Evolutionary conservation across 495 filamentous ascomycete species (phyloP).

Genomic region (Aspergillus nanangensis): DNA sequence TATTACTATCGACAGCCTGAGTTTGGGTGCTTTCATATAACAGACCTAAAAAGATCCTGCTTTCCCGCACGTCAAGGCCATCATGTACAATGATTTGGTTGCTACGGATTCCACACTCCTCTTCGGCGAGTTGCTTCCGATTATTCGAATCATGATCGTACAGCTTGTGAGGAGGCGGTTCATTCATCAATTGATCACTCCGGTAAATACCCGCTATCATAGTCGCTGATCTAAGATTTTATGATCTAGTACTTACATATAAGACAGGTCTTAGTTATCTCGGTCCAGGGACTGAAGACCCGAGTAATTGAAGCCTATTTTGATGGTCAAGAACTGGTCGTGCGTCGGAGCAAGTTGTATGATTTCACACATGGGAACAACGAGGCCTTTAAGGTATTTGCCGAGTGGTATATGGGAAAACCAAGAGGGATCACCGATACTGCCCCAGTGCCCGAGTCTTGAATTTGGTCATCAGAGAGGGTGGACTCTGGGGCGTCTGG

Average conservation of each 20-base stretch:
- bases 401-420: constrained; percentile 9
- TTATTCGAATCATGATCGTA: constrained; percentile 9
- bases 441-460: too few species aligned
- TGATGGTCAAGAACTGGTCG: constrained; percentile 9
- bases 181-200: constrained; percentile 10
- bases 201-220: not conserved
- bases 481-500: too few species aligned
- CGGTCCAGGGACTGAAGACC: constrained; percentile 4
- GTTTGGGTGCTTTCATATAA: constrained; percentile 3
- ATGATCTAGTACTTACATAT: not conserved
- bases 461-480: too few species aligned
- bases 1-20: constrained; percentile 3
- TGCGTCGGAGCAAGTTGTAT: constrained; percentile 10
- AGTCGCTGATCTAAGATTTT: not conserved
- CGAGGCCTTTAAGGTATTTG: constrained; percentile 13
- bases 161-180: constrained; percentile 10
- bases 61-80: constrained; percentile 11
- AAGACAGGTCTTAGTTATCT: constrained; percentile 10
- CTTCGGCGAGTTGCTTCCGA: constrained; percentile 4
- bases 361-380: constrained; percentile 8
- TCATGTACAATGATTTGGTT: constrained; percentile 11
- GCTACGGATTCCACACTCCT: constrained; percentile 6
- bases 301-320: constrained; percentile 14
- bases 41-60: not conserved
- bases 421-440: too few species aligned